These are phyloP conservation scores for Jackrogersella minutella DNA, from an alignment of 495 filamentous ascomycete species.

Conservation along the genomic window DNA sequence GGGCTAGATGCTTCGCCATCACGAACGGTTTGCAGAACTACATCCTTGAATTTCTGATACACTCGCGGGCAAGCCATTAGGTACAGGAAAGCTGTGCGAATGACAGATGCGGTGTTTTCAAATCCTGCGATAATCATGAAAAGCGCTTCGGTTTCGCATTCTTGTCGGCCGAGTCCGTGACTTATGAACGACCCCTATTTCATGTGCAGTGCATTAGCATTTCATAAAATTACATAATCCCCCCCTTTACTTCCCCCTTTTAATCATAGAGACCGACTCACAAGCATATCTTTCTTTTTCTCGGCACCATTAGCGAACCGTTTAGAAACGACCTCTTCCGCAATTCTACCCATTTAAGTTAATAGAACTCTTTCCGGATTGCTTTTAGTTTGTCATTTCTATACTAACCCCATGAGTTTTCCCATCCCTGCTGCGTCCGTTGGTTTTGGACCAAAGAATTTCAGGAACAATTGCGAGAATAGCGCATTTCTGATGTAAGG, in stretches of 20 bases:
- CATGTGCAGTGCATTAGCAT: background rate
- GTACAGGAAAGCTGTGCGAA: background rate
- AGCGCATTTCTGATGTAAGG: conserved; percentile 1
- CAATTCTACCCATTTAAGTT: background rate
- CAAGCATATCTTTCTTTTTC: conserved; percentile 2
- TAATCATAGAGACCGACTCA: background rate
- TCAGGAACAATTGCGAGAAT: background rate
- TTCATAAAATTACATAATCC: background rate
- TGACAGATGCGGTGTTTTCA: background rate
- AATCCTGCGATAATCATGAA: conserved; percentile 10
- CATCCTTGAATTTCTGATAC: conserved; percentile 6
- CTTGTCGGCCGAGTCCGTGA: conserved; percentile 2
- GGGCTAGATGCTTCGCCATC: background rate
- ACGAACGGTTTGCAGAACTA: background rate
- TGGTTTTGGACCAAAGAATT: background rate
- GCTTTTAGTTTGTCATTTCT: background rate
- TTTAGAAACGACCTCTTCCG: background rate
- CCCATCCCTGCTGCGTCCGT: background rate
- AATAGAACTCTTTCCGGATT: background rate
- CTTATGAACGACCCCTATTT: conserved; percentile 9
- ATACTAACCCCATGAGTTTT: background rate
- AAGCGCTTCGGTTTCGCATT: conserved; percentile 4
- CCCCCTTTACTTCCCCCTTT: background rate
- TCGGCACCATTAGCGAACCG: background rate
- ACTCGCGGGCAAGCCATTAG: conserved; percentile 4